Conservation (phyloP, 192 early-diverging fungal genomes). For the Podila clonocystis region DNA sequence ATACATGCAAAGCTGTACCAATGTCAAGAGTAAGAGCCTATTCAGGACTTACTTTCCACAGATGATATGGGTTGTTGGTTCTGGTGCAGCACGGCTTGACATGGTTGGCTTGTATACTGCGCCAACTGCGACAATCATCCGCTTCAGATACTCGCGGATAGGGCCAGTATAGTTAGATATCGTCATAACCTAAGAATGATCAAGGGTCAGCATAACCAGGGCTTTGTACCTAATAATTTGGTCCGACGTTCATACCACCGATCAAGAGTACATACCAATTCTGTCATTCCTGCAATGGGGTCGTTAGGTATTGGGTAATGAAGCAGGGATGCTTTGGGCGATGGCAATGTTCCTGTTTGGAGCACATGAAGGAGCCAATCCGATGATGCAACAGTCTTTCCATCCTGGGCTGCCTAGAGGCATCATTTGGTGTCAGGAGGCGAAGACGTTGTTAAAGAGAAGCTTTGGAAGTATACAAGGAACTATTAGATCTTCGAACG, state of each 20-base stretch:
- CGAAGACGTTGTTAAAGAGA: too few relatives aligned
- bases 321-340: constrained; percentile 56
- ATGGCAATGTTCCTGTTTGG: constrained; percentile 34
- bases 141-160: constrained; percentile 71
- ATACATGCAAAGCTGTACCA: not conserved
- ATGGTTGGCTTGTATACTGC: constrained; percentile 71
- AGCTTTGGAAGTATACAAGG: not conserved
- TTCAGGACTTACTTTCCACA: constrained; percentile 63
- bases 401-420: constrained; percentile 41
- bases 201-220: too few relatives aligned
- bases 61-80: constrained; percentile 80
- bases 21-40: not conserved
- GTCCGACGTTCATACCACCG: not conserved
- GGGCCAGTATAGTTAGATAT: constrained; percentile 77
- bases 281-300: constrained; percentile 56
- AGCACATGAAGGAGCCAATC: constrained; percentile 65
- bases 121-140: constrained; percentile 70
- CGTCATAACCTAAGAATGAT: constrained; percentile 59
- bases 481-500: constrained; percentile 4
- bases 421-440: not conserved
- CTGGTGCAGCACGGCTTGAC: constrained; percentile 32
- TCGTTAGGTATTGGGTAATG: constrained; percentile 66
- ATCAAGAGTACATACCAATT: not conserved
- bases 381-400: constrained; percentile 57
- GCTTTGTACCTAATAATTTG: constrained; percentile 15